Percentiles rank a stretch among this genome's conserved stretches.
Evolutionary conservation across 2,329 filamentous ascomycete genomes (phyloP).

Genomic region (Reticulascus tulasneorum): DNA sequence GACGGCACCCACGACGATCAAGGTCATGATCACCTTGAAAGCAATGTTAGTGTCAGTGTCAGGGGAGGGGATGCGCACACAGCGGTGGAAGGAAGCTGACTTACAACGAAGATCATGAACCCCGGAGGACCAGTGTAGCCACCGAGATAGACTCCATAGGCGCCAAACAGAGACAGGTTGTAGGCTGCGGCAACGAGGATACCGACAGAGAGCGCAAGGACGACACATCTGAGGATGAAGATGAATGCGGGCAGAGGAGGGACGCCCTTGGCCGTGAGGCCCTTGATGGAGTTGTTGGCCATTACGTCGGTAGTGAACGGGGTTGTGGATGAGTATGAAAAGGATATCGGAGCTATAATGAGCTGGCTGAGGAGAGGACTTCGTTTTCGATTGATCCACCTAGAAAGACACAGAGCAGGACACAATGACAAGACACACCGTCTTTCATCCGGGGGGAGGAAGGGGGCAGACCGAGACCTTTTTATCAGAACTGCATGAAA

Average conservation of each 20-base stretch:
- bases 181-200: constrained; percentile 37
- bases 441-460: too few relatives aligned
- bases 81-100: constrained; percentile 11
- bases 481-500: too few relatives aligned
- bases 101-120: constrained; percentile 45
- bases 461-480: too few relatives aligned
- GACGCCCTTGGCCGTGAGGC: constrained; percentile 31
- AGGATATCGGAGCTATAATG: background rate
- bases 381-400: too few relatives aligned
- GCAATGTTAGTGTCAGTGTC: background rate
- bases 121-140: constrained; percentile 30
- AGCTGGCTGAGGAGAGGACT: too few relatives aligned
- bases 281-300: constrained; percentile 11
- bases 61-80: background rate
- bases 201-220: constrained; percentile 34
- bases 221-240: constrained; percentile 31
- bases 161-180: constrained; percentile 29
- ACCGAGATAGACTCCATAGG: constrained; percentile 18
- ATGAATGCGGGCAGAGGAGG: constrained; percentile 33
- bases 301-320: background rate
- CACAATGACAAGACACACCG: too few relatives aligned
- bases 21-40: constrained; percentile 34
- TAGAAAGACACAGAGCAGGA: too few relatives aligned
- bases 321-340: background rate
- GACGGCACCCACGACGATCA: constrained; percentile 34